Base-by-base conservation (phyloP, 345 rosid genomes). In the Linum trigynum region DNA sequence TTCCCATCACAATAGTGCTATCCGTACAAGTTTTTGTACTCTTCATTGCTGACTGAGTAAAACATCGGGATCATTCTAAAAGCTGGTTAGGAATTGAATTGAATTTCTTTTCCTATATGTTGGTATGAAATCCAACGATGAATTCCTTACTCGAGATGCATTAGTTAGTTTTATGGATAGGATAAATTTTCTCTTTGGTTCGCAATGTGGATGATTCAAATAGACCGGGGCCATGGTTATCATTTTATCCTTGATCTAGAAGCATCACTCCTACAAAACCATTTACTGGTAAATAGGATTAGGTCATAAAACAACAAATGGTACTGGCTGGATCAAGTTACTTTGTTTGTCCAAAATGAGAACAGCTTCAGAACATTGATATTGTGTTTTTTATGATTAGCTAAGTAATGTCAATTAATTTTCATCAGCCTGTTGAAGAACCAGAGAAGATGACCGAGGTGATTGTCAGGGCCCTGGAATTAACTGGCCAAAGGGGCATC, bases 401-500 rank as follows among this genome's bases (percentile, higher is more conserved):
- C 40, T 10, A 57, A 58, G n/a, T 61, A 37, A 48, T 61, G 63
- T 61, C 12, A 48, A 9, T 57, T 40, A 45, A 65, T 57, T 63
- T 62, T 42, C 55, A 48, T 65, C 80, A 86, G 91, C 91, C 91
- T 45, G 78, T 86, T 79, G 76, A 78, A 79, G 72, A 86, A 72
- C 88, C 88, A 40, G 76, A 71, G 74, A 76, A 72, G 78, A 78
- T 86, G 91, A 86, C 88, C 42, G 78, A 82, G 51, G 76, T 73
- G 61, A 82, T 86, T 59, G 76, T 86, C 17, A 50, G 59, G 65
- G 86, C 88, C 67, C 72, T 84, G 71, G 83, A 82, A 71, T 55
- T 7, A 38, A 86, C 91, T 59, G 63, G 76, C 39, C 85, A 82
- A 72, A 83, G 91, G 76, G 91, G 88, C 73, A 80, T 86, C 76